These are phyloP conservation scores for Trichomonas tenax DNA, from an alignment of 208 protist species.

Conservation along the genomic window DNA sequence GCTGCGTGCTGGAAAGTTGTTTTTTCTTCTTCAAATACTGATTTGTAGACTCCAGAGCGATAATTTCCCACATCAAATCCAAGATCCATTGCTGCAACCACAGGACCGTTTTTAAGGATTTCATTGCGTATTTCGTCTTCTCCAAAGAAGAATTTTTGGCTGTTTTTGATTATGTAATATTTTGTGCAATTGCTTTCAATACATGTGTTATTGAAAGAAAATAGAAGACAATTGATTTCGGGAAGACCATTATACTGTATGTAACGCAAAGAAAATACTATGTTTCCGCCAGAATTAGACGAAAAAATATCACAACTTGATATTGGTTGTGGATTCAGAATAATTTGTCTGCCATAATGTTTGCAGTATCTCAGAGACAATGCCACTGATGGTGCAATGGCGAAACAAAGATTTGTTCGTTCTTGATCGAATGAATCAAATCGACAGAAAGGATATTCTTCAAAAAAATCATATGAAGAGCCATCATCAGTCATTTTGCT, in stretches of 20 bases:
- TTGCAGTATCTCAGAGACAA: neutral
- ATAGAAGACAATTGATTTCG: neutral
- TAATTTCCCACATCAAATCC: neutral
- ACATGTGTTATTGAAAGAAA: neutral
- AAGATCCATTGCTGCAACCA: neutral
- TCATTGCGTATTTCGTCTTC: neutral
- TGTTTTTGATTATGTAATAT: neutral
- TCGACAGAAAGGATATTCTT: neutral
- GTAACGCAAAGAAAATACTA: neutral
- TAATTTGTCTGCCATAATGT: neutral
- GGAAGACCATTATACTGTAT: neutral
- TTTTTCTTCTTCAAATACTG: neutral
- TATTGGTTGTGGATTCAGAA: neutral
- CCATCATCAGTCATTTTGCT: neutral
- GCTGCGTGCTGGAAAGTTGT: neutral
- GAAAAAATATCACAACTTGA: neutral
- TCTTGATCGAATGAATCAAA: neutral
- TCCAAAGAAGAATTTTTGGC: neutral
- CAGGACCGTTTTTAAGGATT: neutral
- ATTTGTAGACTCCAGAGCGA: neutral
- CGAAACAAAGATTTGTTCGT: neutral
- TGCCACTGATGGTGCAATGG: neutral
- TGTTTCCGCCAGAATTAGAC: neutral
- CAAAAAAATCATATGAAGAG: neutral
- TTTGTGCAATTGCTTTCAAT: neutral